Conservation (phyloP, 2,329 filamentous ascomycete species). For the Colletotrichum euphorbiae region DNA sequence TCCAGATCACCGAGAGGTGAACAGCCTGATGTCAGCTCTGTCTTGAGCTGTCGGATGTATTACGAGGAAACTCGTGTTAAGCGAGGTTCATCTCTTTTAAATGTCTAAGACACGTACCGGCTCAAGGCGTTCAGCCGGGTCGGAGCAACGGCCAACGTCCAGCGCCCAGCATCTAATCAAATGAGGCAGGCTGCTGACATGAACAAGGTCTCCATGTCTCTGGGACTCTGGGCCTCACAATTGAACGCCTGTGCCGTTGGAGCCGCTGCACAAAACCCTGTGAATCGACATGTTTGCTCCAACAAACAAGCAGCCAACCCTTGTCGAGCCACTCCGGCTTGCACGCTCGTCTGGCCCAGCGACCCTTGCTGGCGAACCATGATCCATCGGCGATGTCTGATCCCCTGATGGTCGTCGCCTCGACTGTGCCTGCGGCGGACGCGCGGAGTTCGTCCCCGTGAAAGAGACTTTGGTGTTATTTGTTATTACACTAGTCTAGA, state of each 20-base stretch:
- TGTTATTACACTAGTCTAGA: too few relatives aligned
- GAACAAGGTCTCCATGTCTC: constrained; percentile 1
- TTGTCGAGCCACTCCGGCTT: constrained; percentile 11
- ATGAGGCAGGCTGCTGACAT: constrained; percentile 6
- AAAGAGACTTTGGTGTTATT: constrained; percentile 6
- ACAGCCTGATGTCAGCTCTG: not conserved
- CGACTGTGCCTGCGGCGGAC: not conserved
- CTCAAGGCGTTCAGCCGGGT: not conserved
- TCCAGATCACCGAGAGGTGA: not conserved
- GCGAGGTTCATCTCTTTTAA: not conserved
- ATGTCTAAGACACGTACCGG: not conserved
- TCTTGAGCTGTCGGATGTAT: not conserved
- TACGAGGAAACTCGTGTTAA: too few relatives aligned
- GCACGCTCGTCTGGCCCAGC: constrained; percentile 9
- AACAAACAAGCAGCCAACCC: constrained; percentile 33
- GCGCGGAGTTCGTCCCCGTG: not conserved
- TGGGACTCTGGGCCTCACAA: not conserved
- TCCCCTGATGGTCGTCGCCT: not conserved
- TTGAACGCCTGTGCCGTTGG: constrained; percentile 9
- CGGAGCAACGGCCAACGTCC: not conserved
- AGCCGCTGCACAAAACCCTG: not conserved
- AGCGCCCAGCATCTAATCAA: not conserved
- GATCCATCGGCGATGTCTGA: not conserved
- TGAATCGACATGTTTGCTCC: constrained; percentile 13
- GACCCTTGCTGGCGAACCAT: constrained; percentile 3